phyloP scores from a whole-genome alignment of 768 basidiomycete species.

The Tricholoma matsutake region DNA sequence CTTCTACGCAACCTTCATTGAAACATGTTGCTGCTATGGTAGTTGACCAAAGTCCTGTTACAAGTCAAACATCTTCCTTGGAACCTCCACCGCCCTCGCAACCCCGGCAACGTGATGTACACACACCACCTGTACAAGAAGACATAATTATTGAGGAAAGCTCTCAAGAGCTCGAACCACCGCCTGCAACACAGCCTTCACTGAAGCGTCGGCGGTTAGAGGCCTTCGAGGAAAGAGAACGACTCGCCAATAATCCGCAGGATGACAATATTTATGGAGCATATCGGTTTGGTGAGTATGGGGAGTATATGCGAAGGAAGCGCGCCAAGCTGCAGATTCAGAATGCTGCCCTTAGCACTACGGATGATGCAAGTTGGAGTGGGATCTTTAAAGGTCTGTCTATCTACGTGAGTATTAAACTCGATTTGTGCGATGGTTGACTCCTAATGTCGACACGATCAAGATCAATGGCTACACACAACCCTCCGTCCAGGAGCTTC shows the following conservation, averaged over 20 bases:
- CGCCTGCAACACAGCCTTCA: conserved; percentile 38
- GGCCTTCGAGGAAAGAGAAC: conserved; percentile 20
- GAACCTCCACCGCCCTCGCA: conserved; percentile 1
- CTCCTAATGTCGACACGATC: conserved; percentile 2
- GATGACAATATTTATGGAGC: conserved; percentile 66
- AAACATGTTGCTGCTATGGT: neutral
- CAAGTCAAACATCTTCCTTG: neutral
- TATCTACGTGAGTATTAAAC: conserved; percentile 65
- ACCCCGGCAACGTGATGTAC: neutral
- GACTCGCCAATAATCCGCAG: conserved; percentile 14
- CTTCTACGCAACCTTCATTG: neutral
- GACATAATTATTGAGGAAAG: conserved; percentile 16
- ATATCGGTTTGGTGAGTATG: conserved; percentile 77
- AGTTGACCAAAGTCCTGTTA: neutral
- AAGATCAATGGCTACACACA: conserved; percentile 90
- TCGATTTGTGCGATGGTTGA: neutral
- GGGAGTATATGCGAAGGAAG: conserved; percentile 89
- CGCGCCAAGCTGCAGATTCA: conserved; percentile 88
- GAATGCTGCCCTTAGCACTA: conserved; percentile 42
- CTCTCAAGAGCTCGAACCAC: conserved; percentile 28
- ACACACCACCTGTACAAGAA: conserved; percentile 1
- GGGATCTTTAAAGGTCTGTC: conserved; percentile 70
- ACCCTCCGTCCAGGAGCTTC: conserved; percentile 82
- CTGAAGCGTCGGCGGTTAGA: conserved; percentile 38
- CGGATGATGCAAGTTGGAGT: conserved; percentile 25